Percentiles rank a stretch among this genome's conserved stretches.
phyloP scores from a whole-genome alignment of 2,329 filamentous ascomycete species.

The Trichocomaceae sp. region DNA sequence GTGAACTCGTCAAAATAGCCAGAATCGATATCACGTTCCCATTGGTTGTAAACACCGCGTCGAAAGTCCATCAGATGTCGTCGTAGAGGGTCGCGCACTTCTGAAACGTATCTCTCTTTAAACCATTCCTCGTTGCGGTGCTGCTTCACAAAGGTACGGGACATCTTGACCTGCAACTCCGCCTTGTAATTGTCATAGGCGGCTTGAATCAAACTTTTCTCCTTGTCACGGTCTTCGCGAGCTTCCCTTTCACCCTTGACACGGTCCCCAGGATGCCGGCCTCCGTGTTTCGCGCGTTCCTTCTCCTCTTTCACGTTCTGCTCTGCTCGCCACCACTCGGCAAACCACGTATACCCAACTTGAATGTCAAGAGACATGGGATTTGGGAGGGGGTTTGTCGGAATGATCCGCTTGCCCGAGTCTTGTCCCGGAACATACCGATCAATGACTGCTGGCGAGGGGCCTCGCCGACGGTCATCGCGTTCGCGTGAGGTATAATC shows the following conservation, averaged over 20 bases:
- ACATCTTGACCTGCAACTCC: constrained; percentile 65
- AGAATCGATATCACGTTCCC: constrained; percentile 78
- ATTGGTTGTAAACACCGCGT: constrained; percentile 70
- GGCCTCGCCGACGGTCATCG: constrained; percentile 52
- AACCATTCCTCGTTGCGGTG: constrained; percentile 99
- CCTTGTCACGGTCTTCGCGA: constrained; percentile 56
- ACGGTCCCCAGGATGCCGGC: constrained; percentile 47
- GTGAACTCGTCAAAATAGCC: constrained; percentile 93
- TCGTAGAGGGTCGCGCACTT: constrained; percentile 69
- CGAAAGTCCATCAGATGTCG: constrained; percentile 73
- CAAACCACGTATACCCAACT: constrained; percentile 62
- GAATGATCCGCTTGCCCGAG: constrained; percentile 45
- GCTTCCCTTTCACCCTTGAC: constrained; percentile 58
- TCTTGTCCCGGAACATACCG: constrained; percentile 60
- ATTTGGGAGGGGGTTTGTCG: constrained; percentile 53
- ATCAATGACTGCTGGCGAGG: constrained; percentile 56
- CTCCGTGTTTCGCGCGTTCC: constrained; percentile 55
- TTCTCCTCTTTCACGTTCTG: constrained; percentile 59
- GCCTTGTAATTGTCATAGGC: constrained; percentile 62
- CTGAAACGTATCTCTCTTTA: constrained; percentile 83
- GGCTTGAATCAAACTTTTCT: constrained; percentile 56
- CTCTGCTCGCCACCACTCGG: constrained; percentile 62
- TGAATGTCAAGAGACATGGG: constrained; percentile 59
- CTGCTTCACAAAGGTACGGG: constrained; percentile 78
- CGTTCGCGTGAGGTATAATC: constrained; percentile 44